phyloP scores from a whole-genome alignment of 2,329 filamentous ascomycete genomes.

The Botrytis elliptica region DNA sequence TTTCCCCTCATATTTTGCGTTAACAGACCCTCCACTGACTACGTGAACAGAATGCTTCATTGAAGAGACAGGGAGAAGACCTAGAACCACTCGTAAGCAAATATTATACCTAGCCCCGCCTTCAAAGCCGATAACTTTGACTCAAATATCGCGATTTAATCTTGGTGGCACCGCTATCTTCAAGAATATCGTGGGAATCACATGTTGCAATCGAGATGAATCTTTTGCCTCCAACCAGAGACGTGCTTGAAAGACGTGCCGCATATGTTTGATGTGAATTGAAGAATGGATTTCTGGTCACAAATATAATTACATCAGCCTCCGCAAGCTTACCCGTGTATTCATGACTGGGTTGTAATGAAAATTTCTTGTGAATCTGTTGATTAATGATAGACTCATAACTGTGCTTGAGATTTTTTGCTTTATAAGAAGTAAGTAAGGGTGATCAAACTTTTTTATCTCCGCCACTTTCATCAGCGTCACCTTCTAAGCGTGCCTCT shows the following conservation, averaged over 20 bases:
- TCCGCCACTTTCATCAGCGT: slow-evolving; percentile 43
- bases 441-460: slow-evolving; percentile 39
- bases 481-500: slow-evolving; percentile 38
- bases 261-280: slow-evolving; percentile 40
- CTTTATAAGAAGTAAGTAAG: slow-evolving; percentile 38
- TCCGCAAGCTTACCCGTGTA: slow-evolving; percentile 11
- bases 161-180: slow-evolving; percentile 37
- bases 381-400: slow-evolving; percentile 38
- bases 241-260: slow-evolving; percentile 39
- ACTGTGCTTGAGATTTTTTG: slow-evolving; percentile 36
- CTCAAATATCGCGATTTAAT: slow-evolving; percentile 48
- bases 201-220: slow-evolving; percentile 44
- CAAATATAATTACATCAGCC: slow-evolving; percentile 44
- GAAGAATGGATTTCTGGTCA: slow-evolving; percentile 43
- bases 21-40: slow-evolving; percentile 39
- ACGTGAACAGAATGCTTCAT: slow-evolving; percentile 9
- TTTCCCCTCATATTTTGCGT: neutral
- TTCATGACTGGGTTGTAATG: neutral
- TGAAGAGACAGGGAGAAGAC: slow-evolving; percentile 41
- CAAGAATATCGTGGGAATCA: slow-evolving; percentile 47
- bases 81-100: slow-evolving; percentile 39
- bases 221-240: slow-evolving; percentile 31
- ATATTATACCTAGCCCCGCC: slow-evolving; percentile 43
- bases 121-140: slow-evolving; percentile 45
- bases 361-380: slow-evolving; percentile 36